Conservation (phyloP, 495 filamentous ascomycete genomes). For the Aspergillus mulundensis region DNA sequence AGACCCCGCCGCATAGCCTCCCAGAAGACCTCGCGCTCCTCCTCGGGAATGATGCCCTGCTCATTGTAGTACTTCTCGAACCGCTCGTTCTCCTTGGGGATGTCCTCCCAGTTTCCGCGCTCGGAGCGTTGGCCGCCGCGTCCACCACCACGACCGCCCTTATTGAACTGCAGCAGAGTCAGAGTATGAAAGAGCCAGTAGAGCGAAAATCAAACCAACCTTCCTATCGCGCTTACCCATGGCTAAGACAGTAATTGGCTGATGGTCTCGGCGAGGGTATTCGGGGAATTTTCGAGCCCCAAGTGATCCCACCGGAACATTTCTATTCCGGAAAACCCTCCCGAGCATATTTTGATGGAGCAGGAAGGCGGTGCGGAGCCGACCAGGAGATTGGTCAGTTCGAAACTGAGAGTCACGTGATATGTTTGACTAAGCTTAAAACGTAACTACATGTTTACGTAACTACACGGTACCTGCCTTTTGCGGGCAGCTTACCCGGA, state of each 20-base stretch:
- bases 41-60: conserved; percentile 64
- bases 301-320: conserved; percentile 10
- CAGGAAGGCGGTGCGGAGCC: too few species aligned
- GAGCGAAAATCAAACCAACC: conserved; percentile 1
- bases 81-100: conserved; percentile 67
- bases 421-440: background rate
- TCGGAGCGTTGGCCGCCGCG: conserved; percentile 20
- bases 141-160: conserved; percentile 20
- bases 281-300: conserved; percentile 11
- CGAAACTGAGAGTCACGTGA: too few species aligned
- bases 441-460: too few species aligned
- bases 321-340: background rate
- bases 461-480: background rate
- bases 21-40: conserved; percentile 80
- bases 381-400: too few species aligned
- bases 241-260: background rate
- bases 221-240: conserved; percentile 19
- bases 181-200: background rate
- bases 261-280: background rate
- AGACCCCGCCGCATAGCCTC: conserved; percentile 70
- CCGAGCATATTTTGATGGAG: too few species aligned
- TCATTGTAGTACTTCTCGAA: conserved; percentile 81
- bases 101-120: conserved; percentile 48
- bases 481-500: too few species aligned
- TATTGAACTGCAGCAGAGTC: conserved; percentile 27